Base-by-base conservation (phyloP, 768 basidiomycete genomes). In the Tricholoma sp. region DNA sequence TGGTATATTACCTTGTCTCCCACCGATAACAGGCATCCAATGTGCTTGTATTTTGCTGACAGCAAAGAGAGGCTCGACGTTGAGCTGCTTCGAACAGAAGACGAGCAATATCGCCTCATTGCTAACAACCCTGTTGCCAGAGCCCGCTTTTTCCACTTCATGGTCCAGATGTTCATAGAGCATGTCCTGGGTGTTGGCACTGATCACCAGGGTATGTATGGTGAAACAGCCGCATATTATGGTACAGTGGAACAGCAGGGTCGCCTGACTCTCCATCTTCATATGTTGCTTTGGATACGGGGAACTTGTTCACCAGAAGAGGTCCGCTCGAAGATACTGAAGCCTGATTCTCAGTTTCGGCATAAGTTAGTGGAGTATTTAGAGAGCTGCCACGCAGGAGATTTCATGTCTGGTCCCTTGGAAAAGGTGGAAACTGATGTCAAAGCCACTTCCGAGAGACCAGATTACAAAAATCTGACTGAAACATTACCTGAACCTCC, bases 1-100 rank as follows among this genome's bases (percentile, higher is more conserved):
- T 74, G 72, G 73, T 75, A 67, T 59, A 63, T 74, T 0, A 75
- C 73, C 9, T 51, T 74, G 24, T 64, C 72, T 0, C 71, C 66
- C 1, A 64, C 60, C 2, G 70, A 76, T 55, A 52, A 50, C 0
- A 59, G 59, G 11, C 67, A 73, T 58, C 72, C 72, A 0, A 56
- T 76, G 2, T 68, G 67, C 10, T 12, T 76, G 6, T 74, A 74
- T 34, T 34, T 34, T 35, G 34, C 12, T 1, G 32, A 34, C 32
- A 34, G 32, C 34, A 35, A 35, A 12, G 34, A 35, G 10, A 35
- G 12, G 4, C 9, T 35, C 4, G 34, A 35, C 12, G 5, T 35
- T 7, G 34, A 35, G 10, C 34, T 35, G 9, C 34, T 35, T 35
- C 9, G 10, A 12, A 1, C 34, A 11, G 34, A 35, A 12, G 34